Evolutionary conservation across 495 filamentous ascomycete species (phyloP).

Genomic region (Cercophora newfieldiana): DNA sequence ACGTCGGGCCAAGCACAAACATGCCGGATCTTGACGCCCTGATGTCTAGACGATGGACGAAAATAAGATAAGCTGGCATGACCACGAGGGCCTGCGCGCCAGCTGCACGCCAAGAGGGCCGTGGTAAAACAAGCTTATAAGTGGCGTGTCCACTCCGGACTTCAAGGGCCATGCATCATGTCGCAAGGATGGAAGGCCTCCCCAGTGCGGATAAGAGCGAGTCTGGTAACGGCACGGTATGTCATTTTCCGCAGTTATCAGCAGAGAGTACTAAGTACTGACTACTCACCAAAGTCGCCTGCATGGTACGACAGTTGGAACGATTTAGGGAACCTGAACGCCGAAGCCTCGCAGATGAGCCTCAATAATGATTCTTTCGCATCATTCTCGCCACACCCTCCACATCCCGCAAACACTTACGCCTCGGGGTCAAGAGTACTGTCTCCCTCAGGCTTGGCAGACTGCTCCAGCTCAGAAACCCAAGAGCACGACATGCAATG

Average conservation of each 20-base stretch:
- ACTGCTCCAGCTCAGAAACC: not conserved
- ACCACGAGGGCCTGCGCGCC: not conserved
- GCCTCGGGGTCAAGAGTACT: not conserved
- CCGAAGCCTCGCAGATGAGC: not conserved
- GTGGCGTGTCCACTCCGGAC: not conserved
- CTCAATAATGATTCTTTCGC: not conserved
- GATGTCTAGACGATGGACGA: too few species aligned
- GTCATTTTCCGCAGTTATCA: not conserved
- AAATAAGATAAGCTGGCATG: not conserved
- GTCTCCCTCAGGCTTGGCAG: not conserved
- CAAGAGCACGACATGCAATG: not conserved
- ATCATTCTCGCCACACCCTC: not conserved
- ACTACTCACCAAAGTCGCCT: not conserved
- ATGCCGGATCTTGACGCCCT: too few species aligned
- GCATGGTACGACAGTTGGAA: not conserved
- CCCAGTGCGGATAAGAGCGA: not conserved
- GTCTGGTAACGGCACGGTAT: not conserved
- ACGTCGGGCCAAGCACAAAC: too few species aligned
- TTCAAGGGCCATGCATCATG: not conserved
- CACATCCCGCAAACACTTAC: not conserved
- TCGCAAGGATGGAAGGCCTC: not conserved
- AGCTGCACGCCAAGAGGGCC: not conserved
- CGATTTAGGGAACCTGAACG: not conserved
- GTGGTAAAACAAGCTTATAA: not conserved
- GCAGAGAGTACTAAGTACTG: not conserved